A percentile compares a stretch with the other conserved stretches of the same genome.
phyloP scores from a whole-genome alignment of 768 basidiomycete genomes.

The Agrocybe chaxingu region DNA sequence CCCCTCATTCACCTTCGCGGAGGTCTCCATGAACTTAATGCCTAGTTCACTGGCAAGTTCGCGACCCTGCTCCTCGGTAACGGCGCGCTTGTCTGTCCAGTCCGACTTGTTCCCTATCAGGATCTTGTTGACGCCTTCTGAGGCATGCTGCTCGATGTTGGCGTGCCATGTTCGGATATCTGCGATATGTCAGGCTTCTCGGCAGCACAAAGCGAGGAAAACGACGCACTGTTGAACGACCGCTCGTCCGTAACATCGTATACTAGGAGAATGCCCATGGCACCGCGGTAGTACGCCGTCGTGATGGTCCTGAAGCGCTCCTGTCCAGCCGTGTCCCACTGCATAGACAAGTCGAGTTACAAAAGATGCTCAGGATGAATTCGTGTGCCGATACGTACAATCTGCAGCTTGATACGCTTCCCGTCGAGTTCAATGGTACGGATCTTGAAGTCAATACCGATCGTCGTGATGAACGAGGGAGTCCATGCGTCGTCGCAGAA shows the following conservation, averaged over 20 bases:
- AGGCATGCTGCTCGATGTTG: conserved; percentile 98
- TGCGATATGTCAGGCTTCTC: conserved; percentile 25
- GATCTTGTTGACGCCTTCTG: conserved; percentile 98
- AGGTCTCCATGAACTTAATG: conserved; percentile 97
- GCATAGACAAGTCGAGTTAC: background rate
- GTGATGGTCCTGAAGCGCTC: conserved; percentile 99
- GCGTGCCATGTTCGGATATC: conserved; percentile 98
- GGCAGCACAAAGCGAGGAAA: background rate
- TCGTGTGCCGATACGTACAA: conserved; percentile 51
- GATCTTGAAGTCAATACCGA: conserved; percentile 99
- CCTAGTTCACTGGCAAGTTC: conserved; percentile 91
- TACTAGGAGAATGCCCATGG: conserved; percentile 98
- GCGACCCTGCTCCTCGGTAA: conserved; percentile 88
- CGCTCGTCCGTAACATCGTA: conserved; percentile 96
- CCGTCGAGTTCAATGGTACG: conserved; percentile 98
- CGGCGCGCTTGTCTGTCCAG: conserved; percentile 93
- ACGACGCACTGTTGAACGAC: conserved; percentile 87
- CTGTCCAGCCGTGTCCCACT: conserved; percentile 99
- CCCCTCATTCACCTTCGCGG: conserved; percentile 94
- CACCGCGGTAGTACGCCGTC: conserved; percentile 98
- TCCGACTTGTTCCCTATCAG: conserved; percentile 99
- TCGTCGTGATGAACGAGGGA: conserved; percentile 98
- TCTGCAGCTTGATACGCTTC: conserved; percentile 98
- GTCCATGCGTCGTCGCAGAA: conserved; percentile 99
- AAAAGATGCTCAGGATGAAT: background rate